Evolutionary conservation across 1,139 yeast genomes (phyloP).

Genomic region (Saccharomyces hybrid): DNA sequence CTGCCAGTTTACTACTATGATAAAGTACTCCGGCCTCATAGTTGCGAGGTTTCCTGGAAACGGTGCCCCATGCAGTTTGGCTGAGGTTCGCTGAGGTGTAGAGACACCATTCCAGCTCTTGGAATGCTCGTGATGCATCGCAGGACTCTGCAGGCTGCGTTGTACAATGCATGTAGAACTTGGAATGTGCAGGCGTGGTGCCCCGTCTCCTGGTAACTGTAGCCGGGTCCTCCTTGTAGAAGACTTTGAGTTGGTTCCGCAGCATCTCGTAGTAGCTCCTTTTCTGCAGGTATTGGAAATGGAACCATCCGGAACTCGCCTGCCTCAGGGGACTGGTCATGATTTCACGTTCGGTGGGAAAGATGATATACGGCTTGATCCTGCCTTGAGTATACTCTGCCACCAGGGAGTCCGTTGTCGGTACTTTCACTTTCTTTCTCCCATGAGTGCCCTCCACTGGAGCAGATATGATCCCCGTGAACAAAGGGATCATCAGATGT

Average conservation of each 20-base stretch:
- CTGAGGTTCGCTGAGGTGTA: constrained; percentile 62
- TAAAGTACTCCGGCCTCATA: constrained; percentile 56
- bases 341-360: constrained; percentile 49
- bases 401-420: constrained; percentile 9
- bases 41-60: constrained; percentile 20
- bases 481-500: constrained; percentile 46
- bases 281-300: constrained; percentile 37
- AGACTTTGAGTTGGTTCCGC: constrained; percentile 15
- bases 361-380: constrained; percentile 43
- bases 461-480: constrained; percentile 23
- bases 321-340: constrained; percentile 39
- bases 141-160: constrained; percentile 27
- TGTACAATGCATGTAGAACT: constrained; percentile 33
- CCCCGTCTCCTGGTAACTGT: constrained; percentile 23
- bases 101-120: constrained; percentile 53
- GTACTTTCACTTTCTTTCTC: neutral
- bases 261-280: constrained; percentile 19
- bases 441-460: neutral
- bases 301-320: constrained; percentile 49
- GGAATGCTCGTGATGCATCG: constrained; percentile 28
- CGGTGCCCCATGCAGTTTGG: constrained; percentile 62
- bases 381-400: constrained; percentile 30
- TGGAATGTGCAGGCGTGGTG: constrained; percentile 40
- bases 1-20: constrained; percentile 17
- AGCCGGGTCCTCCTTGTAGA: constrained; percentile 23